A percentile compares a stretch with the other conserved stretches of the same genome.
Evolutionary conservation across 2,329 filamentous ascomycete species (phyloP).

Genomic region (Blumeria hordei): DNA sequence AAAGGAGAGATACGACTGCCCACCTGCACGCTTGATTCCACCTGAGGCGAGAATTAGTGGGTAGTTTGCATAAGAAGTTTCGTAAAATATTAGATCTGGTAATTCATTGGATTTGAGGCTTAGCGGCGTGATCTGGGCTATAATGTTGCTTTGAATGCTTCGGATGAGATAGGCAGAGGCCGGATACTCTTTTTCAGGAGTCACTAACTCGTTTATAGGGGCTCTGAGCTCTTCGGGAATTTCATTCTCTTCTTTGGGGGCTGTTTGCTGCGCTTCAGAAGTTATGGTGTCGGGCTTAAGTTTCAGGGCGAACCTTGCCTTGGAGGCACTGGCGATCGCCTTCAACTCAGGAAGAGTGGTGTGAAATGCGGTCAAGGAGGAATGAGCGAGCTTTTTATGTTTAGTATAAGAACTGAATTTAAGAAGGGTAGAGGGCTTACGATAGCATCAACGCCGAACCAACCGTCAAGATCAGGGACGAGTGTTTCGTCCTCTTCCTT

Average conservation of each 20-base stretch:
- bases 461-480: slow-evolving; percentile 18
- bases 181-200: too few species aligned
- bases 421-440: slow-evolving; percentile 12
- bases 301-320: slow-evolving; percentile 17
- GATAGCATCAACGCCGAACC: slow-evolving; percentile 18
- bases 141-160: slow-evolving; percentile 1
- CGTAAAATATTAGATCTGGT: slow-evolving; percentile 20
- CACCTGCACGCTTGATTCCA: slow-evolving; percentile 19
- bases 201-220: too few species aligned
- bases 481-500: slow-evolving; percentile 13
- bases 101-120: slow-evolving; percentile 16
- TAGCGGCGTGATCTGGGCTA: slow-evolving; percentile 11
- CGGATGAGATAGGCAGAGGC: background rate
- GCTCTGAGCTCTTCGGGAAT: too few species aligned
- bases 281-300: slow-evolving; percentile 12
- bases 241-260: too few species aligned
- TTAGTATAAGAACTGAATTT: background rate
- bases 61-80: slow-evolving; percentile 22
- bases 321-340: slow-evolving; percentile 15
- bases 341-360: slow-evolving; percentile 17
- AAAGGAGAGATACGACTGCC: slow-evolving; percentile 15
- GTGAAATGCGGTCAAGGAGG: slow-evolving; percentile 16
- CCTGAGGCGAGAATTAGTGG: slow-evolving; percentile 19
- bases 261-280: slow-evolving; percentile 5
- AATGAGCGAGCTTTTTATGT: slow-evolving; percentile 15